phyloP scores from a whole-genome alignment of 2,329 filamentous ascomycete genomes.

The Alternaria brassicae region DNA sequence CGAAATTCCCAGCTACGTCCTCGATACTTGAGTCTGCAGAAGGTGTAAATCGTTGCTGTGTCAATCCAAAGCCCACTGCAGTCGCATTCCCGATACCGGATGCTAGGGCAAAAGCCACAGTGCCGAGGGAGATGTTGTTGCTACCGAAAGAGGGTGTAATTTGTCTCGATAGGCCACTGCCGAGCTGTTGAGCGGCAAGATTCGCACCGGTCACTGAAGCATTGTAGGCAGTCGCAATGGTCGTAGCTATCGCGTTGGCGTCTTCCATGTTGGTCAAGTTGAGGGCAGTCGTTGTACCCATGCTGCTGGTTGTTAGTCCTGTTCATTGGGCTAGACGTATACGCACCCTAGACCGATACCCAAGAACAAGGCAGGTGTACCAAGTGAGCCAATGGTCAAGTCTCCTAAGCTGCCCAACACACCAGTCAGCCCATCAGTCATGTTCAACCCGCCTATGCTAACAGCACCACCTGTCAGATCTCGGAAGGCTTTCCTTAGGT shows the following conservation, averaged over 20 bases:
- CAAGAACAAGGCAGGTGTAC: conserved; percentile 39
- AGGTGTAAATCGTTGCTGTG: conserved; percentile 26
- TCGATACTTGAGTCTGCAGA: conserved; percentile 25
- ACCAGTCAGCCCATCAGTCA: conserved; percentile 20
- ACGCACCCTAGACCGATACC: conserved; percentile 41
- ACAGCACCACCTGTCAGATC: conserved; percentile 9
- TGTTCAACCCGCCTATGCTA: conserved; percentile 11
- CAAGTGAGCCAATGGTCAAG: conserved; percentile 21
- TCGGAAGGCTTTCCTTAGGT: conserved; percentile 15
- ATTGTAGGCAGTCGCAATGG: conserved; percentile 29
- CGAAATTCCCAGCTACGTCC: conserved; percentile 36
- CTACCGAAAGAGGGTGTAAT: conserved; percentile 22
- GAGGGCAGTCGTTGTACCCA: conserved; percentile 36
- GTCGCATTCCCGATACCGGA: conserved; percentile 40
- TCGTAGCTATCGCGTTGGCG: conserved; percentile 26
- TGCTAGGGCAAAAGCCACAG: conserved; percentile 34
- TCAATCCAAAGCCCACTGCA: conserved; percentile 35
- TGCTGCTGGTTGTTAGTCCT: conserved; percentile 24
- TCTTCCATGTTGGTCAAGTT: conserved; percentile 30
- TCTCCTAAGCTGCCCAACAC: conserved; percentile 22
- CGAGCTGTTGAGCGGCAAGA: conserved; percentile 36
- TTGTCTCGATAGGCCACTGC: conserved; percentile 32
- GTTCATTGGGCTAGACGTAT: background rate
- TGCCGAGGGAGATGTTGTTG: conserved; percentile 19
- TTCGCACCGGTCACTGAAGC: conserved; percentile 34